Evolutionary conservation across 371 early-diverging fungal genomes (phyloP).

Genomic region (Mortierella sp.): DNA sequence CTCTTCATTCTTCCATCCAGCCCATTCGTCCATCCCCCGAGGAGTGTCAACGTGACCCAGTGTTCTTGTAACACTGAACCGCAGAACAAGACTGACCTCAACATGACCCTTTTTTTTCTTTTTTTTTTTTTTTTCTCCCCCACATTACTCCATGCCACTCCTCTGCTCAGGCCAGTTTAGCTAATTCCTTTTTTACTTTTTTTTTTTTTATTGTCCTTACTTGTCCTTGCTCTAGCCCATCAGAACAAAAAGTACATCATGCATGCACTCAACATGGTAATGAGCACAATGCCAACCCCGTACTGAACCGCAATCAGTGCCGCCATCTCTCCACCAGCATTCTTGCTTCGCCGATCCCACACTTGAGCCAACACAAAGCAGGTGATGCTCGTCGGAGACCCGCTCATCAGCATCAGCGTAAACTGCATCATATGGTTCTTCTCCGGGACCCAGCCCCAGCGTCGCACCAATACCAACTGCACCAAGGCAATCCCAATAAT

Average conservation of each 20-base stretch:
- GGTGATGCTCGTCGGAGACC: slow-evolving; percentile 53
- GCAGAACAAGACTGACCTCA: not conserved
- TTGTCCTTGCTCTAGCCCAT: not conserved
- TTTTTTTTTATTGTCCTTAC: not conserved
- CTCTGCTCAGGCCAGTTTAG: not conserved
- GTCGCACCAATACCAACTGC: slow-evolving; percentile 32
- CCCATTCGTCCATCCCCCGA: not conserved
- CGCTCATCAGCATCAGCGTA: slow-evolving; percentile 60
- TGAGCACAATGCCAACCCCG: slow-evolving; percentile 27
- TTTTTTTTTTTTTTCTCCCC: slow-evolving; percentile 8
- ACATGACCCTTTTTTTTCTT: not conserved
- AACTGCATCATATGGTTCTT: slow-evolving; percentile 64
- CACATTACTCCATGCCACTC: not conserved
- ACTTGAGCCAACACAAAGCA: slow-evolving; percentile 54
- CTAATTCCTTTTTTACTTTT: not conserved
- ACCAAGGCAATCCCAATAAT: slow-evolving; percentile 54
- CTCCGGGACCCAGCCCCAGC: slow-evolving; percentile 34
- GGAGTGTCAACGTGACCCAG: not conserved
- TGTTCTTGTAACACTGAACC: slow-evolving; percentile 2
- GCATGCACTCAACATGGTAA: slow-evolving; percentile 35
- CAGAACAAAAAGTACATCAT: slow-evolving; percentile 53
- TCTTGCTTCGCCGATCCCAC: slow-evolving; percentile 49
- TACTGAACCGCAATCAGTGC: slow-evolving; percentile 53
- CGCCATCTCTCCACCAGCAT: slow-evolving; percentile 53
- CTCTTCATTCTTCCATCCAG: not conserved